A percentile compares a stretch with the other conserved stretches of the same genome.
These are phyloP conservation scores for Pholiota microspora DNA, from an alignment of 768 basidiomycete species.

Conservation along the genomic window DNA sequence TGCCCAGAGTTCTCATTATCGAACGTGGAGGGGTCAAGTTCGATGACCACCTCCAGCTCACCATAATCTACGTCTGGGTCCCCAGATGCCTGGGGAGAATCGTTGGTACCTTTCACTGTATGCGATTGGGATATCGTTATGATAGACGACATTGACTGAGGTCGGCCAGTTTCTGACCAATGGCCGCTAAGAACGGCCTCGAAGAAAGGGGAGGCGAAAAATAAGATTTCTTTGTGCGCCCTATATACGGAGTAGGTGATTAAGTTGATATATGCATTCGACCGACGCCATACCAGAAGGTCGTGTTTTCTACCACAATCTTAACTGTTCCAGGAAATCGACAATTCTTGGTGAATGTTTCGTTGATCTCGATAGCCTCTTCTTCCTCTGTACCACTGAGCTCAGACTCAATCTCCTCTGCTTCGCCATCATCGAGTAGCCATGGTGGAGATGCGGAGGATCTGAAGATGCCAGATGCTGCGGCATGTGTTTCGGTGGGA, in stretches of 20 bases:
- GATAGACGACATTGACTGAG: slow-evolving; percentile 75
- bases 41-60: slow-evolving; percentile 42
- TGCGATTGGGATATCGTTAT: slow-evolving; percentile 80
- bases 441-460: slow-evolving; percentile 79
- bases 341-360: slow-evolving; percentile 68
- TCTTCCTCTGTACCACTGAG: slow-evolving; percentile 65
- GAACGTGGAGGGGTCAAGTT: slow-evolving; percentile 31
- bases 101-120: slow-evolving; percentile 43
- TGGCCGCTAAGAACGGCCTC: slow-evolving; percentile 87
- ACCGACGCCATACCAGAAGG: slow-evolving; percentile 74
- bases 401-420: slow-evolving; percentile 67
- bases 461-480: slow-evolving; percentile 81
- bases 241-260: slow-evolving; percentile 33
- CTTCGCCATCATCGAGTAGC: slow-evolving; percentile 75
- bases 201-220: slow-evolving; percentile 95
- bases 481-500: slow-evolving; percentile 86
- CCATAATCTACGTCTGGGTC: slow-evolving; percentile 40
- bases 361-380: slow-evolving; percentile 75
- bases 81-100: slow-evolving; percentile 35
- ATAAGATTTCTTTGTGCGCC: slow-evolving; percentile 90
- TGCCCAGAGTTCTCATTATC: slow-evolving; percentile 34
- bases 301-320: slow-evolving; percentile 84
- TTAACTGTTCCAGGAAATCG: slow-evolving; percentile 85
- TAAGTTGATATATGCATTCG: neutral
- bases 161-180: slow-evolving; percentile 88